A percentile compares a stretch with the other conserved stretches of the same genome.
phyloP scores from a whole-genome alignment of 2,329 filamentous ascomycete species.

The Talaromyces sp. region DNA sequence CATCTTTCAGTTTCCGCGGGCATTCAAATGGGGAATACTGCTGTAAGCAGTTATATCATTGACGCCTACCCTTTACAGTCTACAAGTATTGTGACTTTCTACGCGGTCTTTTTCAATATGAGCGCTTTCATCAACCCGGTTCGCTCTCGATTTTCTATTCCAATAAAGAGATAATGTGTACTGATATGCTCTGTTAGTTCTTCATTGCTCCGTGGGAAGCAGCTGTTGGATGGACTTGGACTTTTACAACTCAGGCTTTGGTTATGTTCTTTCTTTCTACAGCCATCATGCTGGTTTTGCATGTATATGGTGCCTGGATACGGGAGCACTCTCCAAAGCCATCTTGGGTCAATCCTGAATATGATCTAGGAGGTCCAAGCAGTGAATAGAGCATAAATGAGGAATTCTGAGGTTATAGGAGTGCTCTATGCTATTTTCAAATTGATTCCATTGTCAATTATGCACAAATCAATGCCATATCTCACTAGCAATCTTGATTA shows the following conservation, averaged over 20 bases:
- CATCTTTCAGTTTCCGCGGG: conserved; percentile 55
- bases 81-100: conserved; percentile 59
- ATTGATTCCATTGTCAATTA: no score
- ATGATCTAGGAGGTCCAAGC: conserved; percentile 25
- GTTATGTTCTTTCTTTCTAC: conserved; percentile 46
- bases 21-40: conserved; percentile 61
- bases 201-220: conserved; percentile 56
- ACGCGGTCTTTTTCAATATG: conserved; percentile 57
- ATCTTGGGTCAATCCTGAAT: conserved; percentile 52
- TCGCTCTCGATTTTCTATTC: conserved; percentile 10
- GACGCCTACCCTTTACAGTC: conserved; percentile 60
- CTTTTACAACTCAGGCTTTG: conserved; percentile 53
- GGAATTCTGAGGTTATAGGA: neutral
- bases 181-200: conserved; percentile 40
- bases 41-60: conserved; percentile 56
- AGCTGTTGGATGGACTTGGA: conserved; percentile 54
- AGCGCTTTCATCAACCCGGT: conserved; percentile 52
- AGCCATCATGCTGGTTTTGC: conserved; percentile 43
- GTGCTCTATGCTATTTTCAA: neutral
- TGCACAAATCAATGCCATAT: no score
- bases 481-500: no score
- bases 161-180: neutral
- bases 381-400: no score
- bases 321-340: conserved; percentile 42
- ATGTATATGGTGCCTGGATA: conserved; percentile 45